A percentile compares a stretch with the other conserved stretches of the same genome.
Conservation (phyloP, 2,329 filamentous ascomycete species). For the Nothopassalora personata region DNA sequence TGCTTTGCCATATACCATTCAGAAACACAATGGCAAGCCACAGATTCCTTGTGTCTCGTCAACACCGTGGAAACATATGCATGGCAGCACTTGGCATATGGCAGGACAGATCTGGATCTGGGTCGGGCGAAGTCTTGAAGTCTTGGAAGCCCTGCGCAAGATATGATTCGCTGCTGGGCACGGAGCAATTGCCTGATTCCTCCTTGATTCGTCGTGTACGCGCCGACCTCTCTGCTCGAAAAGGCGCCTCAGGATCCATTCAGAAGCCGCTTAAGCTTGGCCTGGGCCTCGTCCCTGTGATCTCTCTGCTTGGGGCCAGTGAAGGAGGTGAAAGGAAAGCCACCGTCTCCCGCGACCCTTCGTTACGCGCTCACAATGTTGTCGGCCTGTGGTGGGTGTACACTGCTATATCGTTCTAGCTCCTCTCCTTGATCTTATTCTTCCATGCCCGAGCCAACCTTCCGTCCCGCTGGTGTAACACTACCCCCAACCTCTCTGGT, state of each 20-base stretch:
- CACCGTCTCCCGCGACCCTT: slow-evolving; percentile 20
- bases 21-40: neutral
- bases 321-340: slow-evolving; percentile 7
- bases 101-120: neutral
- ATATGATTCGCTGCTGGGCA: neutral
- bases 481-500: slow-evolving; percentile 9
- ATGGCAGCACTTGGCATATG: neutral
- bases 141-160: neutral
- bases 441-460: slow-evolving; percentile 14
- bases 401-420: slow-evolving; percentile 12
- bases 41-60: neutral
- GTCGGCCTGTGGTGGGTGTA: slow-evolving; percentile 4
- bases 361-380: slow-evolving; percentile 21
- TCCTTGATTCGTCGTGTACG: neutral
- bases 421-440: slow-evolving; percentile 16
- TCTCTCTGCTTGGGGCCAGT: slow-evolving; percentile 7
- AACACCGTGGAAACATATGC: neutral
- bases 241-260: slow-evolving; percentile 1
- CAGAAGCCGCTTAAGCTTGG: slow-evolving; percentile 5
- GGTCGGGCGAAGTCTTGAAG: neutral
- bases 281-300: slow-evolving; percentile 8
- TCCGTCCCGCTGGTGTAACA: slow-evolving; percentile 11
- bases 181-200: neutral
- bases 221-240: slow-evolving; percentile 1
- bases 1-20: neutral